Evolutionary conservation across 164 flowering plant genomes (phyloP), one percentile per base, ranked within the genome.

Genomic region (Sextonia rubra): DNA sequence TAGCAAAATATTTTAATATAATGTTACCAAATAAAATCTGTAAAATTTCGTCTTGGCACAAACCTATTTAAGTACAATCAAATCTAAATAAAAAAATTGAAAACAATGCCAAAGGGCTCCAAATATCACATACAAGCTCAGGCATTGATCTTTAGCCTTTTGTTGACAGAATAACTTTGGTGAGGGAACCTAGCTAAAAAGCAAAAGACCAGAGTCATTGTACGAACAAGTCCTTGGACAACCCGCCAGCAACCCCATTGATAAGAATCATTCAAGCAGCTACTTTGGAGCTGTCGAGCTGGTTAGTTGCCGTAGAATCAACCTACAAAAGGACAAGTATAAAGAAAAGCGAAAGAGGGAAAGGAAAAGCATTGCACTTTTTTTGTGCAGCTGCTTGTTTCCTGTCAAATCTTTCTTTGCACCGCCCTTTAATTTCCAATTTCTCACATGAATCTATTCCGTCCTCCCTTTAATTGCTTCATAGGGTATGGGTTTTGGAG

Each of bases 321-420:
- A 25, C 6, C 44, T 58, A 52, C 30, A 47, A 20, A 44, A 4
- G 30, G 66, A 14, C 2, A n/a, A n/a, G 66, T 4, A 1, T 0
- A 24, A 37, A 3, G 5, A 26, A 24, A 60, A 5, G 14, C 29
- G 3, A 8, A 26, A n/a, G 37, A 24, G 29, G 67, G 47, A 67
- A 55, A n/a, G 47, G 48, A 14, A 27, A 63, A 29, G 70, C 49
- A 73, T 20, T 47, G 48, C 52, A 61, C 68, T 24, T 49, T 58
- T 68, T 70, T 63, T 24, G 24, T 29, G 62, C 12, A 26, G 47
- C 74, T 71, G 71, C 60, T 56, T 49, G 65, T 24, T 12, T 68
- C 75, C 71, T 62, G 67, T 44, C 69, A 66, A 66, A 68, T 68
- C 60, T 2, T 15, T 55, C n/a, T 2, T 23, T 52, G 18, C 63